Evolutionary conservation across 2,329 filamentous ascomycete species (phyloP).

Genomic region (Fusarium haematococcum): DNA sequence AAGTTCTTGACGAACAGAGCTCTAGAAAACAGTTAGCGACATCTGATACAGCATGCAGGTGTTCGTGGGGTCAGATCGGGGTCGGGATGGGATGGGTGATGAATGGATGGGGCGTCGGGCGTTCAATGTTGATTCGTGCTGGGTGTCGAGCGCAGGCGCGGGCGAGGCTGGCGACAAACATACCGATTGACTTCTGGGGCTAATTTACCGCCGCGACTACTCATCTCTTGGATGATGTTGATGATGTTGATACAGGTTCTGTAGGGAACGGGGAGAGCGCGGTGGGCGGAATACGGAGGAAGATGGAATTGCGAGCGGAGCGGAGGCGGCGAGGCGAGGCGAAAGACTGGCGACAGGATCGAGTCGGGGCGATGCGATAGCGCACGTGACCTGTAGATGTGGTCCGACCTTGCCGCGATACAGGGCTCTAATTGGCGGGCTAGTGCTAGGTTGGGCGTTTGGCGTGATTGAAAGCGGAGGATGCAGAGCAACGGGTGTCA

Average conservation of each 20-base stretch:
- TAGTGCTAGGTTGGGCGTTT: slow-evolving; percentile 26
- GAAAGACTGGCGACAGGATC: slow-evolving; percentile 44
- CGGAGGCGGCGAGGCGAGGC: slow-evolving; percentile 47
- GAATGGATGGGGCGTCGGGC: slow-evolving; percentile 17
- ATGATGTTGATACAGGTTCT: slow-evolving; percentile 48
- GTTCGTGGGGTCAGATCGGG: not conserved
- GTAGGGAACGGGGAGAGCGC: slow-evolving; percentile 44
- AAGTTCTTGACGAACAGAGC: slow-evolving; percentile 99
- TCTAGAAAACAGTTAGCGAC: slow-evolving; percentile 65
- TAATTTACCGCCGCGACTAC: slow-evolving; percentile 96
- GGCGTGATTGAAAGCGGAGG: slow-evolving; percentile 35
- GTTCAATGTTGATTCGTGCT: slow-evolving; percentile 23
- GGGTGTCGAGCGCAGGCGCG: slow-evolving; percentile 18
- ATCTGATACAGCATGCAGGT: slow-evolving; percentile 8
- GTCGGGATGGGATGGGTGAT: slow-evolving; percentile 18
- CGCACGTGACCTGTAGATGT: slow-evolving; percentile 44
- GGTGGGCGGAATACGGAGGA: slow-evolving; percentile 41
- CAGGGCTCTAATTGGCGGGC: slow-evolving; percentile 20
- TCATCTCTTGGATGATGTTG: slow-evolving; percentile 80
- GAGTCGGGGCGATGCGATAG: slow-evolving; percentile 33
- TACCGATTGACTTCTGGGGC: slow-evolving; percentile 99
- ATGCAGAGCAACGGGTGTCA: slow-evolving; percentile 35
- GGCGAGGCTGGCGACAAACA: slow-evolving; percentile 32
- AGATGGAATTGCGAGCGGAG: slow-evolving; percentile 45
- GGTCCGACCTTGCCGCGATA: slow-evolving; percentile 30